Evolutionary conservation across 805 yeast species (phyloP).

Genomic region (Wickerhamomyces mucosus): DNA sequence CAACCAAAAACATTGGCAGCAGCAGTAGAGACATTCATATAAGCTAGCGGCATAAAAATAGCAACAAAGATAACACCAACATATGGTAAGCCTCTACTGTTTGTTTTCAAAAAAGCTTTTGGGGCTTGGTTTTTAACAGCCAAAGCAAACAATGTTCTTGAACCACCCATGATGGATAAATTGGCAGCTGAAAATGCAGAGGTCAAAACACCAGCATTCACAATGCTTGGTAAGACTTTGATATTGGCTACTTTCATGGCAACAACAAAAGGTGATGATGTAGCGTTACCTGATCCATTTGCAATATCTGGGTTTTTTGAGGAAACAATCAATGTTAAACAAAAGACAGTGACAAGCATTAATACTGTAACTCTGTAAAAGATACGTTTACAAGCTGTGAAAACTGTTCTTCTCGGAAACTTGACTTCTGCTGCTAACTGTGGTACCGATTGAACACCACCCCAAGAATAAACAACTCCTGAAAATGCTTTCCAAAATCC

Average conservation of each 20-base stretch:
- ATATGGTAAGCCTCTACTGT: slow-evolving; percentile 23
- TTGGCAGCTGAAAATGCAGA: slow-evolving; percentile 31
- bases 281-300: slow-evolving; percentile 20
- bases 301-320: slow-evolving; percentile 20
- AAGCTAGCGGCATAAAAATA: slow-evolving; percentile 26
- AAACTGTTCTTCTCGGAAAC: slow-evolving; percentile 45
- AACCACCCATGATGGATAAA: slow-evolving; percentile 18
- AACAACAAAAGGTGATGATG: slow-evolving; percentile 30
- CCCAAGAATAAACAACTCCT: slow-evolving; percentile 51
- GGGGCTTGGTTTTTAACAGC: slow-evolving; percentile 31
- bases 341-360: slow-evolving; percentile 22
- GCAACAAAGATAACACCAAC: slow-evolving; percentile 19
- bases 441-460: slow-evolving; percentile 46
- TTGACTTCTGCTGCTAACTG: slow-evolving; percentile 43
- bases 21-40: slow-evolving; percentile 18
- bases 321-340: slow-evolving; percentile 24
- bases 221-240: slow-evolving; percentile 24
- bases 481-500: slow-evolving; percentile 51
- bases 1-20: slow-evolving; percentile 25
- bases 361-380: slow-evolving; percentile 21
- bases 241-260: slow-evolving; percentile 38
- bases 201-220: slow-evolving; percentile 28
- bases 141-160: slow-evolving; percentile 26
- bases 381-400: slow-evolving; percentile 41
- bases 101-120: slow-evolving; percentile 21